phyloP scores from a whole-genome alignment of 257 asterid species.

The Solanum lycopersicoides region DNA sequence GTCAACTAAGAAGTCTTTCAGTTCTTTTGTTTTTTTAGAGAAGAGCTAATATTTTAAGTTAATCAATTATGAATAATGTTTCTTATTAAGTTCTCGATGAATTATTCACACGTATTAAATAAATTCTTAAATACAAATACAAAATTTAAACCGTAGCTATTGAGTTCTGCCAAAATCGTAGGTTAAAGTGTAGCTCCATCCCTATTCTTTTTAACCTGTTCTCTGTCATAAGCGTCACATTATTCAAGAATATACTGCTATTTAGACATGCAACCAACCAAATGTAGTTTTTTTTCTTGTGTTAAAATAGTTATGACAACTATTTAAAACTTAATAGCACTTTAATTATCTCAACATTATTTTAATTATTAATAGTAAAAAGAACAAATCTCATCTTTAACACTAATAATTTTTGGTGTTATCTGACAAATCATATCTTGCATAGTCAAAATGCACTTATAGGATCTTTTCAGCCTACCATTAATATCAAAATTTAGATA shows the following conservation, averaged over 20 bases:
- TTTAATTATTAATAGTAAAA: neutral
- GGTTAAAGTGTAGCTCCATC: neutral
- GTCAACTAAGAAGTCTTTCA: neutral
- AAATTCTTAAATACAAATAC: neutral
- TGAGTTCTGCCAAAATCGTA: neutral
- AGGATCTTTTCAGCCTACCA: neutral
- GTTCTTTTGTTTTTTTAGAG: neutral
- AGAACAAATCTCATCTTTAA: neutral
- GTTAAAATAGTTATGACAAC: neutral
- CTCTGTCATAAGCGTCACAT: neutral
- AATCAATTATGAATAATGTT: neutral
- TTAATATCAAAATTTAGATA: neutral
- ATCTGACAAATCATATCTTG: neutral
- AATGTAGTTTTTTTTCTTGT: constrained; percentile 5
- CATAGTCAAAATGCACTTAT: neutral
- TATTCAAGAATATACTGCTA: neutral
- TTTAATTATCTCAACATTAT: neutral
- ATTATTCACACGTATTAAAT: neutral
- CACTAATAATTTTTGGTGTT: neutral
- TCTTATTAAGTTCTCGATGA: neutral
- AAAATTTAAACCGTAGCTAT: neutral
- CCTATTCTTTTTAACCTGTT: neutral
- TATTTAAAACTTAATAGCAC: neutral
- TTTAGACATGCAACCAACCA: constrained; percentile 13
- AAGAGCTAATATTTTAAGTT: neutral